Conservation (phyloP, 805 yeast genomes). For the Cyberlindnera sargentensis region DNA sequence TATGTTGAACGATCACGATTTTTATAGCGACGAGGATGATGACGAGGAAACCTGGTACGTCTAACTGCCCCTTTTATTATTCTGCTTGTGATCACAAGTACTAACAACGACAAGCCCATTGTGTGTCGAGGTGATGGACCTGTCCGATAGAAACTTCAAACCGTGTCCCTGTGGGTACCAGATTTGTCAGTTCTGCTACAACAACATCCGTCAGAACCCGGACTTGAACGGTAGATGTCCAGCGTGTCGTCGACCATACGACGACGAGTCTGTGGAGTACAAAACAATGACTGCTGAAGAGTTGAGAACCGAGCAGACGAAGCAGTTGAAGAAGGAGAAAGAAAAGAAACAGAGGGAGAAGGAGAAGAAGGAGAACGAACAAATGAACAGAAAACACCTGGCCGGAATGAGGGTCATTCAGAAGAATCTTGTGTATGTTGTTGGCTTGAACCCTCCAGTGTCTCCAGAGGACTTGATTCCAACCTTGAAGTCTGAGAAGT, state of each 20-base stretch:
- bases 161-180: conserved; percentile 99
- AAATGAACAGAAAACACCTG: conserved; percentile 72
- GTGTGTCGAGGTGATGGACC: conserved; percentile 97
- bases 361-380: conserved; percentile 86
- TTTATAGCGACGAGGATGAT: conserved; percentile 60
- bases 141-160: conserved; percentile 90
- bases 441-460: conserved; percentile 81
- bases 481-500: conserved; percentile 79
- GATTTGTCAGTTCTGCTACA: conserved; percentile 96
- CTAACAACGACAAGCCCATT: conserved; percentile 54
- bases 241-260: conserved; percentile 91
- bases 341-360: conserved; percentile 82
- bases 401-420: conserved; percentile 98
- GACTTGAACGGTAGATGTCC: conserved; percentile 96
- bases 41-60: conserved; percentile 64
- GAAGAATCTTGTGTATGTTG: conserved; percentile 92
- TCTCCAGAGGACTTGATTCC: conserved; percentile 79
- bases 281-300: conserved; percentile 81
- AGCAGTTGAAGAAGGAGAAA: conserved; percentile 73
- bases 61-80: neutral
- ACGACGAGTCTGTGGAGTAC: conserved; percentile 89
- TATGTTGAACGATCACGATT: conserved; percentile 37
- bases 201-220: conserved; percentile 91
- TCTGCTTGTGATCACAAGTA: neutral
- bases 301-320: conserved; percentile 67